Percentiles rank a stretch among this genome's conserved stretches.
Evolutionary conservation across 2,329 filamentous ascomycete species (phyloP).

Genomic region (Aspergillus fructus): DNA sequence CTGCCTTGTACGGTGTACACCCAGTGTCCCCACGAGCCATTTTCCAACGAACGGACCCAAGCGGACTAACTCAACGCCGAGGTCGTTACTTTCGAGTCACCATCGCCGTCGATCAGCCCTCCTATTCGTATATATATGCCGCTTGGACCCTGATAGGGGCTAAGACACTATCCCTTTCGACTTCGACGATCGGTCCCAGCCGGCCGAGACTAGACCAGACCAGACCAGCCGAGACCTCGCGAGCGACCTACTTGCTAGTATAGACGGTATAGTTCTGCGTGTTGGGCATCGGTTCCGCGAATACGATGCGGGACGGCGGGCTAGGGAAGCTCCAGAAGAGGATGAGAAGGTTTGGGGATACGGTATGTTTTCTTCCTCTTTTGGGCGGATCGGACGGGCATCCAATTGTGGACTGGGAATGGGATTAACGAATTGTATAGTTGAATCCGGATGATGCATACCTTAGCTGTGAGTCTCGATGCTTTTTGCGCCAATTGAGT

Average conservation of each 20-base stretch:
- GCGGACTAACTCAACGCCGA: neutral
- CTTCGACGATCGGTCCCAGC: neutral
- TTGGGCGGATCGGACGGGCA: neutral
- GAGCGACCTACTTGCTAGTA: neutral
- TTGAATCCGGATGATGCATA: constrained; percentile 66
- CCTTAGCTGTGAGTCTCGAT: constrained; percentile 62
- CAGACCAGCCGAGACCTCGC: too few species aligned
- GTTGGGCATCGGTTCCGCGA: neutral
- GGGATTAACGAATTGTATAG: constrained; percentile 28
- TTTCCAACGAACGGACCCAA: neutral
- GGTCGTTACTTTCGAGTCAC: neutral
- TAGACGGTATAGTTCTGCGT: neutral
- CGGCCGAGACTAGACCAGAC: neutral
- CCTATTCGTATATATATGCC: neutral
- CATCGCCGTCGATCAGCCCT: neutral
- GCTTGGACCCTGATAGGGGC: neutral
- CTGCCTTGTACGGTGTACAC: neutral
- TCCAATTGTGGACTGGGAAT: neutral
- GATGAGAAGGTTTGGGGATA: constrained; percentile 39
- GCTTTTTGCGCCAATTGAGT: neutral
- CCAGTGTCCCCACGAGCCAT: neutral
- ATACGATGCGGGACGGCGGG: constrained; percentile 27
- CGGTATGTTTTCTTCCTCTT: constrained; percentile 26
- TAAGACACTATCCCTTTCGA: neutral
- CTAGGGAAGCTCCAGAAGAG: constrained; percentile 35